phyloP scores from a whole-genome alignment of 192 early-diverging fungal genomes.

The Linnemannia elongata region DNA sequence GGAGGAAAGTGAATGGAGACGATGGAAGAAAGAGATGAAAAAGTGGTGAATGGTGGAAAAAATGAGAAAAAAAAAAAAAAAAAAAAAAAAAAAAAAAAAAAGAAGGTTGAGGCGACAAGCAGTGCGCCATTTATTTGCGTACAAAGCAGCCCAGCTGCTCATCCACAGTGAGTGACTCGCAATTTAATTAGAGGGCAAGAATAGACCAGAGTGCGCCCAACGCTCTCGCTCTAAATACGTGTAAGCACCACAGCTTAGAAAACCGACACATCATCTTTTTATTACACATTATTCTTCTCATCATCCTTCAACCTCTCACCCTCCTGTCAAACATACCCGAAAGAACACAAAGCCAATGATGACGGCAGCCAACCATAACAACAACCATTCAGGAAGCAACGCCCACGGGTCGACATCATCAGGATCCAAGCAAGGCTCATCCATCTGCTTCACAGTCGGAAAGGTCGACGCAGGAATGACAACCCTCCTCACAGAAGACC shows the following conservation, averaged over 20 bases:
- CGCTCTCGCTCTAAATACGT: background rate
- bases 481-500: slow-evolving; percentile 95
- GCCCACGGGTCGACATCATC: background rate
- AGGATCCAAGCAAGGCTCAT: slow-evolving; percentile 49
- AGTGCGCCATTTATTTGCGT: background rate
- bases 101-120: background rate
- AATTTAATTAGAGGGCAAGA: background rate
- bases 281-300: background rate
- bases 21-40: background rate
- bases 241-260: background rate
- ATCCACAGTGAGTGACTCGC: background rate
- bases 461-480: slow-evolving; percentile 97
- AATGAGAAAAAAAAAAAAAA: background rate
- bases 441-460: slow-evolving; percentile 89
- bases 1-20: background rate
- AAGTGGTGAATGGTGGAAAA: background rate
- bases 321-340: slow-evolving; percentile 2
- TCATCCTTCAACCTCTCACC: background rate
- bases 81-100: background rate
- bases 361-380: slow-evolving; percentile 32
- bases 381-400: slow-evolving; percentile 11
- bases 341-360: slow-evolving; percentile 28
- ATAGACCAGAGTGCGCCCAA: background rate
- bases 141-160: background rate
- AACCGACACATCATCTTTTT: background rate